Conservation (phyloP, 257 asterid genomes). For the Petrea volubilis region DNA sequence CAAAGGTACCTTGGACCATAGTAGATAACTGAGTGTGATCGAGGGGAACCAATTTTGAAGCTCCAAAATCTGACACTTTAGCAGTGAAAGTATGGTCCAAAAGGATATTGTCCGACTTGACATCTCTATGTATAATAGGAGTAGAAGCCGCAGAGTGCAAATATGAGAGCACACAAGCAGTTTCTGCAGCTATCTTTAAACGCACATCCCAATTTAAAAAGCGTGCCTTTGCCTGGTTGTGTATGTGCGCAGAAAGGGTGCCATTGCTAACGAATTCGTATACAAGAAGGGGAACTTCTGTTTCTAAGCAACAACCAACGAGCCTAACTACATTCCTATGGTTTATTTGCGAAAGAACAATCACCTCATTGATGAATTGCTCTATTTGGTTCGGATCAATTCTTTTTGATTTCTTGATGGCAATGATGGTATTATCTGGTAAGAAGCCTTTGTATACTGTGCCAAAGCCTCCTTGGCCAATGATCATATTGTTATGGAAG, state of each 20-base stretch:
- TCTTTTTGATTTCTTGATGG: slow-evolving; percentile 24
- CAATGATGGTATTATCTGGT: slow-evolving; percentile 1
- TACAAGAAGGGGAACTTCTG: too few relatives aligned
- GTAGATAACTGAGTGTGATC: too few relatives aligned
- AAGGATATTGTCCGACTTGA: slow-evolving; percentile 36
- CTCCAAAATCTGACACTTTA: slow-evolving; percentile 35
- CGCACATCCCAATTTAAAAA: slow-evolving; percentile 24
- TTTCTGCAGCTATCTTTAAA: slow-evolving; percentile 34
- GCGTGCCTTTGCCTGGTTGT: slow-evolving; percentile 7
- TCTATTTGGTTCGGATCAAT: slow-evolving; percentile 27
- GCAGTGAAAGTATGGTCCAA: slow-evolving; percentile 27
- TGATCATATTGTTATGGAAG: slow-evolving; percentile 16
- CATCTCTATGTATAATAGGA: too few relatives aligned
- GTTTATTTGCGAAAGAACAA: too few relatives aligned
- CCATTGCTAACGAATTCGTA: too few relatives aligned
- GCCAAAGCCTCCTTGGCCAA: slow-evolving; percentile 34
- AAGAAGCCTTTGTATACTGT: too few relatives aligned
- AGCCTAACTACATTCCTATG: too few relatives aligned
- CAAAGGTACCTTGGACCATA: too few relatives aligned
- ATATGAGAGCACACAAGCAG: slow-evolving; percentile 37
- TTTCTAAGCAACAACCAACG: too few relatives aligned
- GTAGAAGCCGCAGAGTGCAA: too few relatives aligned
- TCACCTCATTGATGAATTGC: too few relatives aligned
- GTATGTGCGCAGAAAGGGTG: too few relatives aligned
- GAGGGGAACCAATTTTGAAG: slow-evolving; percentile 33